A percentile compares a stretch with the other conserved stretches of the same genome.
These are phyloP conservation scores for Paraleonurus japonicus DNA, from an alignment of 257 asterid species.

Conservation along the genomic window DNA sequence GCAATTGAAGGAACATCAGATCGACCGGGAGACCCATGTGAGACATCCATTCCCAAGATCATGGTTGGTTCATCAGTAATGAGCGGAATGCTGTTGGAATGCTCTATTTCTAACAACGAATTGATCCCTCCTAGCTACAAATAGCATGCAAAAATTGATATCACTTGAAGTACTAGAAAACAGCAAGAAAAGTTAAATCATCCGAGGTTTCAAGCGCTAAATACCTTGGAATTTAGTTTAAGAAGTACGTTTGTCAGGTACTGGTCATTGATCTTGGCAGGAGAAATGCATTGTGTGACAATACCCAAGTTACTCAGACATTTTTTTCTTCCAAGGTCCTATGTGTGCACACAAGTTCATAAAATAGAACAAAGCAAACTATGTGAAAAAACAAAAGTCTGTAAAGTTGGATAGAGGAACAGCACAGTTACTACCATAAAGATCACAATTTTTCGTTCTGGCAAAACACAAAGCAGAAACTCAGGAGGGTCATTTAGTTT, in stretches of 20 bases:
- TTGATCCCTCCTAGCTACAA: constrained; percentile 88
- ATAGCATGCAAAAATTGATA: constrained; percentile 14
- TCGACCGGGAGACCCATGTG: constrained; percentile 89
- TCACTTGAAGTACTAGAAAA: constrained; percentile 14
- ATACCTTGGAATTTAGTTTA: constrained; percentile 89
- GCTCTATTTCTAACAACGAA: constrained; percentile 78
- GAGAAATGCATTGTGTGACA: constrained; percentile 80
- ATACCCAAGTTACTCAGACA: constrained; percentile 67
- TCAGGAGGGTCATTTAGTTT: constrained; percentile 70
- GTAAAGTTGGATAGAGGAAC: constrained; percentile 8
- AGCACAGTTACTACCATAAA: constrained; percentile 61
- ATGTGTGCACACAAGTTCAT: constrained; percentile 27
- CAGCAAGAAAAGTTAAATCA: constrained; percentile 4
- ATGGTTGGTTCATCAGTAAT: constrained; percentile 77
- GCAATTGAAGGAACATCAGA: constrained; percentile 90
- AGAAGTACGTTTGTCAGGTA: constrained; percentile 88
- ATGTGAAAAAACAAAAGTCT: constrained; percentile 11
- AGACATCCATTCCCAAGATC: constrained; percentile 94
- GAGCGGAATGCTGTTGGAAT: constrained; percentile 46
- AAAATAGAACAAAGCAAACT: constrained; percentile 7
- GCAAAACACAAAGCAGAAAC: constrained; percentile 82
- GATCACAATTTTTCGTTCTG: constrained; percentile 77
- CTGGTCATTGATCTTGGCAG: constrained; percentile 66
- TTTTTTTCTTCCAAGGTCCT: constrained; percentile 99
- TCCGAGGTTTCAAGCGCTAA: constrained; percentile 14